Base-by-base conservation (phyloP, 495 filamentous ascomycete genomes). In the Chaetomidium leptoderma region DNA sequence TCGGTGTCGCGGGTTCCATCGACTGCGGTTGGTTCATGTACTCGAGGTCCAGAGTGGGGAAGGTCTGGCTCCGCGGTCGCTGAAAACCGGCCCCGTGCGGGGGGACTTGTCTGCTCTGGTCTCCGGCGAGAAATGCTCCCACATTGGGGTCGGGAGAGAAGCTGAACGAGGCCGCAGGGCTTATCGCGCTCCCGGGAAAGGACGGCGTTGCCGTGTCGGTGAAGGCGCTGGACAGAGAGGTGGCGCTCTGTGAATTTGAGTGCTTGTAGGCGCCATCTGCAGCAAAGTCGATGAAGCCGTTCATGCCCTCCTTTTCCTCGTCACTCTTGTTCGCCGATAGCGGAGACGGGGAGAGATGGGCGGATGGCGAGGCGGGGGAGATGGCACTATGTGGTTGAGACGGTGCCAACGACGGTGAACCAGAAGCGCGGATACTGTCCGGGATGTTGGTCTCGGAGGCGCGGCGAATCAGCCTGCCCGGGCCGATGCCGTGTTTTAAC, bases 11-110 rank as follows among this genome's bases (percentile, higher is more conserved):
- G 9, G 85, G 78, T 37, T 91, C 87, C 13, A 80, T 77, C 3
- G 77, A 71, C 47, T 85, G 77, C 21, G 84, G 72, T 53, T 83
- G 80, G 40, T 86, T 83, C 63, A 90, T 81, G 65, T 88, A 86
- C 46, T 83, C 84, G 6, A 89, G 79, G 62, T 93, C 88, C 51
- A 87, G 72, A 27, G 85, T 81, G 26, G 93, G 92, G 53, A 96
- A 93, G 0, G 93, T 97, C 71, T 96, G 91, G 71, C 91, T 95
- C 68, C 93, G 83, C 26, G 89, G 91, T 33, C 92, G 82, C 60
- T 88, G 83, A 63, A 84, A 86, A 54, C 78, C 78, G 59, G 77
- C 44, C 0, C 59, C 64, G 19, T 40, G 76, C 16, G 78, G 73
- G 5, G 78, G 76, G 32, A 82, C 80, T 8, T 87, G 77, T 43